Base-by-base conservation (phyloP, 805 yeast genomes). In the Candida nonsorbophila region DNA sequence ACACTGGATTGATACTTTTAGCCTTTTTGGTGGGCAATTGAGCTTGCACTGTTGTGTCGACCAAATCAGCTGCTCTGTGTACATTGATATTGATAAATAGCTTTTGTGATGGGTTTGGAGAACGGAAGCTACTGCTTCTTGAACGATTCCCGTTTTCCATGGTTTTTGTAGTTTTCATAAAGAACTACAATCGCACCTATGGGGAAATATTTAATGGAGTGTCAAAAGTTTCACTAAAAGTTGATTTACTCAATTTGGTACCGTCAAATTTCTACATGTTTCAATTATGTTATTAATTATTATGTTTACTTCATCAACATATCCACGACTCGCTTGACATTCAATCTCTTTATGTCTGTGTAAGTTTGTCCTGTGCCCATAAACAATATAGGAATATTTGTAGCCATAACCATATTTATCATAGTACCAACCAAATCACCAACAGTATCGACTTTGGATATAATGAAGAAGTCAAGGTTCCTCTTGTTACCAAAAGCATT, bases 341-440 rank as follows among this genome's bases (percentile, higher is more conserved):
- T 83, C 42, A 90, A 62, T 8, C 95, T 81, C 55, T 95, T 76
- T 37, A 90, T 67, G 55, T 90, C 98, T 0, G 97, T 90, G 48
- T 90, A 90, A 3, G 94, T 90, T 62, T 90, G 98, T 8, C 98
- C 98, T 3, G 88, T 86, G 20, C 98, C 98, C 30, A 90, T 92
- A 55, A 92, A 92, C 41, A 90, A 66, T 20, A 90, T 92, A 0
- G 98, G 98, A 14, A 90, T 92, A 18, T 88, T 85, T 0, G 97
- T 92, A 4, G 96, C 88, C 66, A 84, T 84, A 2, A 94, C 96
- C 95, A 90, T 85, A 54, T 92, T 92, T 15, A 90, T 96, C 85
- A 90, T 84, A 2, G 95, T 79, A 14, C 98, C 98, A 24, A 90
- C 79, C 74, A 90, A 70, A 47, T 87, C 95, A 17, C 97, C 98